Percentiles rank a stretch among this genome's conserved stretches.
Conservation (phyloP, 768 basidiomycete genomes). For the Cystobasidium tubakii region DNA sequence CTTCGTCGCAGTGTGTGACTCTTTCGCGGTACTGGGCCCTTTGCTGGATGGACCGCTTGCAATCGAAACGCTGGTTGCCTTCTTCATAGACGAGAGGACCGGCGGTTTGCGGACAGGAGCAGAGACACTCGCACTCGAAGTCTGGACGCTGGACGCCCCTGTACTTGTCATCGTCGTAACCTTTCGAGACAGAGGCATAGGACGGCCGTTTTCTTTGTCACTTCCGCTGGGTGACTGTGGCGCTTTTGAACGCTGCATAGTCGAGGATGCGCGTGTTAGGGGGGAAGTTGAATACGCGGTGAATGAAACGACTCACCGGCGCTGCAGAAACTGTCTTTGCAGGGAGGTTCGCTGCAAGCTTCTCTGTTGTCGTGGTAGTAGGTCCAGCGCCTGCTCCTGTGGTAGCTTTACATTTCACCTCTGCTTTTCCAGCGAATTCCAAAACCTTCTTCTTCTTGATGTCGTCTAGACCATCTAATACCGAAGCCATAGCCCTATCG, state of each 20-base stretch:
- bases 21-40: slow-evolving; percentile 8
- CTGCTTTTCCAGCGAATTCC: slow-evolving; percentile 83
- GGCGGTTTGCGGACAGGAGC: slow-evolving; percentile 44
- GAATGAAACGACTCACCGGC: too few relatives aligned
- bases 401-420: slow-evolving; percentile 73
- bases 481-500: slow-evolving; percentile 78
- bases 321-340: slow-evolving; percentile 24
- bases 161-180: too few relatives aligned
- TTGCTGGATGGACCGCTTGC: background rate
- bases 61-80: slow-evolving; percentile 5
- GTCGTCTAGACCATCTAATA: slow-evolving; percentile 78
- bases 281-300: too few relatives aligned
- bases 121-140: background rate
- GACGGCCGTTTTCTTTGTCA: slow-evolving; percentile 26
- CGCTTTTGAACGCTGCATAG: background rate
- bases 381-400: slow-evolving; percentile 45
- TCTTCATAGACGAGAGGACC: slow-evolving; percentile 37
- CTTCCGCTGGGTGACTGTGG: slow-evolving; percentile 30
- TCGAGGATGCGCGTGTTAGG: too few relatives aligned
- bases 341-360: slow-evolving; percentile 34
- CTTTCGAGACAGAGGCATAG: background rate
- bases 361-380: slow-evolving; percentile 26
- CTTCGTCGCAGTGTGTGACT: slow-evolving; percentile 36
- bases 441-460: slow-evolving; percentile 85
- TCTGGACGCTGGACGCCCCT: too few relatives aligned